A percentile compares a stretch with the other conserved stretches of the same genome.
Evolutionary conservation across 2,329 filamentous ascomycete species (phyloP).

Genomic region (Cryphonectria naterciae): DNA sequence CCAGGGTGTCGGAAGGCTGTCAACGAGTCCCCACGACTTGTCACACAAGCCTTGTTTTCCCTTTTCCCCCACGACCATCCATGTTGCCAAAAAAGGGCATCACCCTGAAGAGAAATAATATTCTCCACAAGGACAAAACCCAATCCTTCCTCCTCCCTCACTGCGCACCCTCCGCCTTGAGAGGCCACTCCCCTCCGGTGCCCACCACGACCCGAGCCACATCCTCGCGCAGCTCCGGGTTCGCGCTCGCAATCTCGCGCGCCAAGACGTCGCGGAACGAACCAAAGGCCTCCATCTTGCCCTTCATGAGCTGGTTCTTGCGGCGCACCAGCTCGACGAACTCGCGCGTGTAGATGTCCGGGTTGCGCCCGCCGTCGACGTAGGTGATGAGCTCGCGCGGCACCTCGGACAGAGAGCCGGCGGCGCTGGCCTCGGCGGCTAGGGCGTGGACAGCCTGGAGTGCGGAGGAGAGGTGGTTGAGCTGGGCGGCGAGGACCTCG

Average conservation of each 20-base stretch:
- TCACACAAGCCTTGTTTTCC: background rate
- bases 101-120: background rate
- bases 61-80: background rate
- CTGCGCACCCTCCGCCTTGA: slow-evolving; percentile 9
- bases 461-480: slow-evolving; percentile 47
- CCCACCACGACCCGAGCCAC: slow-evolving; percentile 54
- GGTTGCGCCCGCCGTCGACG: slow-evolving; percentile 72
- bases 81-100: background rate
- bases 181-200: slow-evolving; percentile 43
- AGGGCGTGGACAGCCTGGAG: slow-evolving; percentile 47
- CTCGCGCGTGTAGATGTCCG: slow-evolving; percentile 75
- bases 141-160: background rate
- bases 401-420: slow-evolving; percentile 50
- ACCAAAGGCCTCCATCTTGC: slow-evolving; percentile 65
- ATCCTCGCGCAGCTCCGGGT: slow-evolving; percentile 63
- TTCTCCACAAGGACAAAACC: background rate
- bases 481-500: slow-evolving; percentile 59
- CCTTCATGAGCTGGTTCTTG: slow-evolving; percentile 68
- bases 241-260: slow-evolving; percentile 57
- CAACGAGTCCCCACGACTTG: background rate
- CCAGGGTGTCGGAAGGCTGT: background rate
- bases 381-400: slow-evolving; percentile 69
- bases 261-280: slow-evolving; percentile 66
- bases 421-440: slow-evolving; percentile 42
- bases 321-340: slow-evolving; percentile 71